Evolutionary conservation across 805 yeast species (phyloP).

Genomic region (Zygotorulaspora chibaensis): DNA sequence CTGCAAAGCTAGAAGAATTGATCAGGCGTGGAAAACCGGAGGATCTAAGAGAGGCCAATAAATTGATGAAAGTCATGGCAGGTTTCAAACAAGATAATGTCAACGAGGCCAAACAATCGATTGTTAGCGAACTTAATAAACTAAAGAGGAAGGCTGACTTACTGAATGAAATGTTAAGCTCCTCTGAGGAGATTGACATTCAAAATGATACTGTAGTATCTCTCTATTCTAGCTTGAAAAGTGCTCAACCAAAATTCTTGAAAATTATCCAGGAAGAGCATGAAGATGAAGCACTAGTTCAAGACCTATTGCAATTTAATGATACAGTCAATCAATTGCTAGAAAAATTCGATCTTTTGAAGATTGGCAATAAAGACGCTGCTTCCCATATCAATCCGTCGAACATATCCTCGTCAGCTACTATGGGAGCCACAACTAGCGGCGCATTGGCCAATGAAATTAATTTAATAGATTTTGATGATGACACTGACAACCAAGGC

Average conservation of each 20-base stretch:
- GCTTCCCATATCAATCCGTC: slow-evolving; percentile 48
- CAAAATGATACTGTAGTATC: slow-evolving; percentile 69
- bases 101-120: slow-evolving; percentile 63
- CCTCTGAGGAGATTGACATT: slow-evolving; percentile 39
- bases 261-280: slow-evolving; percentile 79
- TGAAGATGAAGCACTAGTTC: slow-evolving; percentile 62
- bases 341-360: slow-evolving; percentile 60
- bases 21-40: slow-evolving; percentile 93
- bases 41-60: slow-evolving; percentile 93
- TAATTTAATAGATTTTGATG: slow-evolving; percentile 74
- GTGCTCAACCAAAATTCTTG: slow-evolving; percentile 81
- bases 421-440: slow-evolving; percentile 10
- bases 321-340: slow-evolving; percentile 70
- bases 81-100: slow-evolving; percentile 84
- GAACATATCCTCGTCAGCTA: slow-evolving; percentile 32
- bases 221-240: slow-evolving; percentile 70
- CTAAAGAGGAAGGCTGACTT: slow-evolving; percentile 82
- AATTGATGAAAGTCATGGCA: slow-evolving; percentile 95
- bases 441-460: slow-evolving; percentile 41
- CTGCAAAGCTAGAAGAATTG: slow-evolving; percentile 92
- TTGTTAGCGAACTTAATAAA: slow-evolving; percentile 78
- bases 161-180: slow-evolving; percentile 77
- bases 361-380: slow-evolving; percentile 55
- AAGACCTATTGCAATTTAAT: slow-evolving; percentile 61
- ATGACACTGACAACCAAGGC: slow-evolving; percentile 36